Conservation (phyloP, 2,329 filamentous ascomycete species). For the Aureobasidium sp. region DNA sequence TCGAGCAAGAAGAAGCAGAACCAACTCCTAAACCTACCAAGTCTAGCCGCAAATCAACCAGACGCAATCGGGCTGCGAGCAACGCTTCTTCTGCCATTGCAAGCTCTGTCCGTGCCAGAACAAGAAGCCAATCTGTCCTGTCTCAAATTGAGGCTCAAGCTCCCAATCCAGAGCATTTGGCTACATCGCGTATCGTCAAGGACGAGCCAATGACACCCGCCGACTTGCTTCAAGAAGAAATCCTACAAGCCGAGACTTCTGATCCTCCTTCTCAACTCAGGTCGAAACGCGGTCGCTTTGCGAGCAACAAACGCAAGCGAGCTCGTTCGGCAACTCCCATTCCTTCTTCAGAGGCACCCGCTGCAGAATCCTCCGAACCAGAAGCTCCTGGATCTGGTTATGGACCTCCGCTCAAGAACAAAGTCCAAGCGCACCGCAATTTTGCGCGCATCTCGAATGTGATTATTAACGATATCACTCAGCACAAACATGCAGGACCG, state of each 20-base stretch:
- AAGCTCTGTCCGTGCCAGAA: conserved; percentile 38
- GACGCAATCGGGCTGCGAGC: conserved; percentile 31
- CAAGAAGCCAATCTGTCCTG: conserved; percentile 43
- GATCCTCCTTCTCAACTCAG: conserved; percentile 24
- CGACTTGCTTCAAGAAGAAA: conserved; percentile 24
- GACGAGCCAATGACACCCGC: conserved; percentile 41
- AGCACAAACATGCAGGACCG: conserved; percentile 46
- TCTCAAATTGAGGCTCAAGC: conserved; percentile 39
- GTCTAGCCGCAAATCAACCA: conserved; percentile 13
- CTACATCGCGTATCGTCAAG: conserved; percentile 37
- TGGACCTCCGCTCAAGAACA: conserved; percentile 21
- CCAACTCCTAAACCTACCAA: conserved; percentile 4
- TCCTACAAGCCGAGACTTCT: conserved; percentile 20
- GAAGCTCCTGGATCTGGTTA: neutral
- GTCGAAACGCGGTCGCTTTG: conserved; percentile 17
- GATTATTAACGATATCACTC: conserved; percentile 45
- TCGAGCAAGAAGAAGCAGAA: neutral
- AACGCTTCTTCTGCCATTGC: conserved; percentile 42
- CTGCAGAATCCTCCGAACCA: neutral
- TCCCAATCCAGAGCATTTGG: conserved; percentile 33
- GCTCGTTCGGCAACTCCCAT: conserved; percentile 22
- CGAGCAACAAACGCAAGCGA: conserved; percentile 37
- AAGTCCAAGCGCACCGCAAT: conserved; percentile 41
- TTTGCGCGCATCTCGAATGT: conserved; percentile 42
- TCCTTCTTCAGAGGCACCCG: neutral